Percentiles rank a stretch among this genome's conserved stretches.
phyloP scores from a whole-genome alignment of 352 stramenopile species.

The Globisporangium barbulae region DNA sequence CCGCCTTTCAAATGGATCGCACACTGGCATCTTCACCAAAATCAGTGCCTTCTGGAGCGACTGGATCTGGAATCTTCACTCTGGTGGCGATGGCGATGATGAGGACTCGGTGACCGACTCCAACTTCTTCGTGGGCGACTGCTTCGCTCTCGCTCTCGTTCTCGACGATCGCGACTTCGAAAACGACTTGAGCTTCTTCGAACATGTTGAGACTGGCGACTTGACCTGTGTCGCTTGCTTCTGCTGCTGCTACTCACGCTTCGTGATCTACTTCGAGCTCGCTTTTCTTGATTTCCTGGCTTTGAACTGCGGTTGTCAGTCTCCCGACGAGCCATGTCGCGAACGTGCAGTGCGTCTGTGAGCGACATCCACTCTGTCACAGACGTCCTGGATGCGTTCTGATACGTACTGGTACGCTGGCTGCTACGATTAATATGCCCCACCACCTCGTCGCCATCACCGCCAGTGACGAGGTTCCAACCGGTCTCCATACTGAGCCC shows the following conservation, averaged over 20 bases:
- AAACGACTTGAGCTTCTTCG: background rate
- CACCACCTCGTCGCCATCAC: background rate
- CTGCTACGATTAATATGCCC: background rate
- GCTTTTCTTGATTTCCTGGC: background rate
- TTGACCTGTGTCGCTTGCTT: background rate
- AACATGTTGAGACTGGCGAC: background rate
- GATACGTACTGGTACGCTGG: background rate
- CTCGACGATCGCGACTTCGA: background rate
- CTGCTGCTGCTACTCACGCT: background rate
- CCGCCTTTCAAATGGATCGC: background rate
- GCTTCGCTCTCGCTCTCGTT: background rate
- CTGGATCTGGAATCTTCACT: background rate
- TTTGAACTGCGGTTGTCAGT: background rate
- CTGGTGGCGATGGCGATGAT: background rate
- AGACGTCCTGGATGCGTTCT: background rate
- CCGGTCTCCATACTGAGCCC: slow-evolving; percentile 40
- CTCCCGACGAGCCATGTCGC: slow-evolving; percentile 16
- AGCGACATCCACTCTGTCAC: slow-evolving; percentile 14
- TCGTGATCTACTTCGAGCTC: slow-evolving; percentile 1
- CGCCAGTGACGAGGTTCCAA: slow-evolving; percentile 16
- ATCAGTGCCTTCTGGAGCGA: background rate
- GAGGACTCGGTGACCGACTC: slow-evolving; percentile 7
- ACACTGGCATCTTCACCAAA: background rate
- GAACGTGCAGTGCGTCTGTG: slow-evolving; percentile 20
- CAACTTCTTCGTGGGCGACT: slow-evolving; percentile 4